Evolutionary conservation across 176 grass and related monocot genomes (phyloP).

Genomic region (Tillandsia fasciculata): DNA sequence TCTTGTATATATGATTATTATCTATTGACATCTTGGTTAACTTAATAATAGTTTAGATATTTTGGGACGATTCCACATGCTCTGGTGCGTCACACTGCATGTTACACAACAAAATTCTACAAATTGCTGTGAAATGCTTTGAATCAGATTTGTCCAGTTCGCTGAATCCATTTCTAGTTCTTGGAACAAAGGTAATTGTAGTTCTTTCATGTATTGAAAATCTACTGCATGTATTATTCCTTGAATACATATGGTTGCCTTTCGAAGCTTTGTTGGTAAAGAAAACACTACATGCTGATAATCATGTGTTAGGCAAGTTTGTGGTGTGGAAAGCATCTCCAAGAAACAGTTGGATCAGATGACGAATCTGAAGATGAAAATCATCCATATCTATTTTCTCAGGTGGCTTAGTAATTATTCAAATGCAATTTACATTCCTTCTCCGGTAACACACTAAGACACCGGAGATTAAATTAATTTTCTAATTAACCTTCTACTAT

Average conservation of each 20-base stretch:
- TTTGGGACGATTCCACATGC: conserved; percentile 69
- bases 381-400: conserved; percentile 40
- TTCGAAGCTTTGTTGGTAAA: conserved; percentile 8
- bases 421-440: not conserved
- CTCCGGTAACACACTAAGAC: not conserved
- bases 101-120: conserved; percentile 67
- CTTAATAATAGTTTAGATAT: conserved; percentile 52
- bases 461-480: not conserved
- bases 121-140: conserved; percentile 59
- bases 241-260: conserved; percentile 4
- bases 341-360: conserved; percentile 23
- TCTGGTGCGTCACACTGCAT: conserved; percentile 50
- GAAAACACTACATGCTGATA: conserved; percentile 3
- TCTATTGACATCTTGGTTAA: not conserved
- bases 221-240: not conserved
- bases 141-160: conserved; percentile 28
- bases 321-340: conserved; percentile 71
- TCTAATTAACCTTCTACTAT: conserved; percentile 17
- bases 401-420: conserved; percentile 28
- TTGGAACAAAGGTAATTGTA: conserved; percentile 54
- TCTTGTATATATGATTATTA: too few relatives aligned
- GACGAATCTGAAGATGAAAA: conserved; percentile 61
- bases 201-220: not conserved
- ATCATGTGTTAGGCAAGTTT: conserved; percentile 45
- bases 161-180: conserved; percentile 45